A percentile compares a stretch with the other conserved stretches of the same genome.
Conservation (phyloP, 257 asterid species). For the Solanum boliviense region DNA sequence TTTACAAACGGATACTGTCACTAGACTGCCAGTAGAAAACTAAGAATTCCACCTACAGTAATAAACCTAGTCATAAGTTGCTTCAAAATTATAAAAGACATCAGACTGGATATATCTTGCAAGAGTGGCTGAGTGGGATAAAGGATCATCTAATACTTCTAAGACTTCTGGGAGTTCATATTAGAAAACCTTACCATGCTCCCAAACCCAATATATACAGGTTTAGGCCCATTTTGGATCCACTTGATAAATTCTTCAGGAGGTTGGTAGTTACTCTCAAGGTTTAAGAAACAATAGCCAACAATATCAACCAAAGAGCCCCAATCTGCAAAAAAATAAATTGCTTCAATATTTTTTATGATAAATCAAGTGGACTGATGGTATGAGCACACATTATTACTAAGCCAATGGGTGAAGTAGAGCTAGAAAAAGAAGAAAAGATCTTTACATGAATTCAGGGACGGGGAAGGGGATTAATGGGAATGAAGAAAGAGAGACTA, state of each 20-base stretch:
- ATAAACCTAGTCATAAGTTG: background rate
- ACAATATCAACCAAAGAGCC: constrained; percentile 89
- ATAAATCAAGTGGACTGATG: background rate
- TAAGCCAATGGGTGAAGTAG: background rate
- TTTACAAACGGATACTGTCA: background rate
- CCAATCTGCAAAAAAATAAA: constrained; percentile 62
- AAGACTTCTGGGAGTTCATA: background rate
- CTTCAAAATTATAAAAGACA: background rate
- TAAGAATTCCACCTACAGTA: background rate
- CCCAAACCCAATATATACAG: constrained; percentile 93
- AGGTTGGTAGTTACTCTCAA: constrained; percentile 68
- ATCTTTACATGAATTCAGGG: background rate
- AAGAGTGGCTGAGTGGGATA: background rate
- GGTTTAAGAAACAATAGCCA: constrained; percentile 83
- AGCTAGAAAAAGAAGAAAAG: background rate
- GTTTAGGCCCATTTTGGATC: constrained; percentile 73
- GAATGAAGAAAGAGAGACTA: background rate
- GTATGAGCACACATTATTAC: background rate
- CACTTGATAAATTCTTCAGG: constrained; percentile 57
- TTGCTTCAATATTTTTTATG: background rate
- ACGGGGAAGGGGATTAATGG: background rate
- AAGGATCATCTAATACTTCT: background rate
- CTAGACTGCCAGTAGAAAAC: background rate
- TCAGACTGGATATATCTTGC: background rate
- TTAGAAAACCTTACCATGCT: constrained; percentile 70